These are phyloP conservation scores for Taphrina wiesneri DNA, from an alignment of 1,139 yeast genomes.

Conservation along the genomic window DNA sequence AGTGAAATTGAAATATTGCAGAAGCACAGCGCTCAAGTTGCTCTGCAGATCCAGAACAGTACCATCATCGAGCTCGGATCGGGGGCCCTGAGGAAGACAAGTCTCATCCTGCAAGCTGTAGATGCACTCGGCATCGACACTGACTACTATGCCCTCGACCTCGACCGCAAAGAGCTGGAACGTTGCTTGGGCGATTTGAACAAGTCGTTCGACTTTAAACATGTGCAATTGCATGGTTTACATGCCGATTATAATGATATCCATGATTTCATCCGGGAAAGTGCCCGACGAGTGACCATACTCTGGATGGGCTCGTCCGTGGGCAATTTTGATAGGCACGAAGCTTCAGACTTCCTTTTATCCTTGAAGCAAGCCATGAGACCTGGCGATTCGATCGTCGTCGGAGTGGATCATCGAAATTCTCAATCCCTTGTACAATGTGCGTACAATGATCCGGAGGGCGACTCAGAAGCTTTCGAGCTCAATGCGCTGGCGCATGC, in stretches of 20 bases:
- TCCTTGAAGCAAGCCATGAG: constrained; percentile 32
- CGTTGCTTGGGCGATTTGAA: constrained; percentile 31
- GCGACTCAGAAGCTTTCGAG: constrained; percentile 39
- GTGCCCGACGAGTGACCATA: constrained; percentile 22
- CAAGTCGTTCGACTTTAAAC: constrained; percentile 21
- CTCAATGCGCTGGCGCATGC: constrained; percentile 39
- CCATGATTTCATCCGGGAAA: constrained; percentile 35
- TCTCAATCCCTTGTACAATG: constrained; percentile 35
- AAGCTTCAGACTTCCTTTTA: constrained; percentile 37
- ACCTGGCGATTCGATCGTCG: constrained; percentile 37
- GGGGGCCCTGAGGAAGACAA: constrained; percentile 40
- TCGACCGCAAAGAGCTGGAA: constrained; percentile 38
- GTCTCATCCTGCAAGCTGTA: constrained; percentile 38
- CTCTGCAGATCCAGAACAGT: constrained; percentile 34
- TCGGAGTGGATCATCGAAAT: constrained; percentile 40
- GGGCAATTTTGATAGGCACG: constrained; percentile 39
- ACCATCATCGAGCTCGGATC: constrained; percentile 40
- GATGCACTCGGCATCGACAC: constrained; percentile 35
- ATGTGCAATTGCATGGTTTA: constrained; percentile 38
- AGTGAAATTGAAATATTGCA: constrained; percentile 38
- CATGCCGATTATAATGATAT: constrained; percentile 40
- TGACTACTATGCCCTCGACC: constrained; percentile 40
- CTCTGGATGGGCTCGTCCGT: constrained; percentile 41
- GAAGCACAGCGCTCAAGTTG: constrained; percentile 36
- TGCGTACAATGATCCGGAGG: constrained; percentile 40